Evolutionary conservation across 2,329 filamentous ascomycete species (phyloP).

Genomic region (Torrubiellomyces zombiae): DNA sequence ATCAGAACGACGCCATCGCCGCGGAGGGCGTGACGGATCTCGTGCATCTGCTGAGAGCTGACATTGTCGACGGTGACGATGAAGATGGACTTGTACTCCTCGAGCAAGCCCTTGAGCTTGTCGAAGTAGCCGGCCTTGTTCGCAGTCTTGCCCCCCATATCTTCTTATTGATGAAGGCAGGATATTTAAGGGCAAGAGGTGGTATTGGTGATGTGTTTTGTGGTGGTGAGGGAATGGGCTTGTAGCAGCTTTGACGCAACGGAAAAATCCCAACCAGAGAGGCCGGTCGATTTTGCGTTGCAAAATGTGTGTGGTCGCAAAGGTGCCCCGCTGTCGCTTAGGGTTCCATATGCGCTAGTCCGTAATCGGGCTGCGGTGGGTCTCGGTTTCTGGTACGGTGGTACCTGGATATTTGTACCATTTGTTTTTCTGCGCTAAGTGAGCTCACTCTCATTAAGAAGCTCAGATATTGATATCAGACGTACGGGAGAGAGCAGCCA

Average conservation of each 20-base stretch:
- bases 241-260: background rate
- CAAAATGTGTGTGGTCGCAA: slow-evolving; percentile 15
- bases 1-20: slow-evolving; percentile 90
- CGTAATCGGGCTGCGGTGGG: slow-evolving; percentile 3
- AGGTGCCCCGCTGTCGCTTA: slow-evolving; percentile 12
- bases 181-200: slow-evolving; percentile 81
- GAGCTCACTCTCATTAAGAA: no score
- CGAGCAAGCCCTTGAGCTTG: slow-evolving; percentile 95
- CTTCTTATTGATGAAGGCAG: slow-evolving; percentile 90
- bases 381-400: background rate
- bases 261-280: background rate
- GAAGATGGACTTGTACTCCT: slow-evolving; percentile 96
- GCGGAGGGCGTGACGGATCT: slow-evolving; percentile 88
- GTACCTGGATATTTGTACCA: no score
- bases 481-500: no score
- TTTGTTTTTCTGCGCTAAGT: slow-evolving; percentile 17
- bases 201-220: slow-evolving; percentile 9
- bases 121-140: slow-evolving; percentile 98
- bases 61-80: slow-evolving; percentile 98
- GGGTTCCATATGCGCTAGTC: slow-evolving; percentile 19
- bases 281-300: slow-evolving; percentile 7
- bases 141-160: slow-evolving; percentile 93
- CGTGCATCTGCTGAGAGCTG: slow-evolving; percentile 99
- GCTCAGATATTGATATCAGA: no score
- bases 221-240: slow-evolving; percentile 6